phyloP scores from a whole-genome alignment of 1,284 basidiomycete genomes.

The Dichomitus squalens region DNA sequence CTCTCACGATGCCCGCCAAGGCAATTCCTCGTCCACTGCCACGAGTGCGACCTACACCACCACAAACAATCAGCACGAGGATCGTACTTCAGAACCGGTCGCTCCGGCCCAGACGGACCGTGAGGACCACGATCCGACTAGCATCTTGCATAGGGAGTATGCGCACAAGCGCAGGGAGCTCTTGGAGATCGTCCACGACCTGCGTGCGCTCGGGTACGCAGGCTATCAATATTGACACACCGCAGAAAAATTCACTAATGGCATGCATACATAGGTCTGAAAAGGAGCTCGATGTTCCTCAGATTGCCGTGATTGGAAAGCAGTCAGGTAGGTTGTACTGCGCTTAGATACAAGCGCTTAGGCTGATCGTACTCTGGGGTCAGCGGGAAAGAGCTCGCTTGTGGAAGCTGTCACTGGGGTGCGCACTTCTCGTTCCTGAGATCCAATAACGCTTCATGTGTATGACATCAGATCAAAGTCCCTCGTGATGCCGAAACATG shows the following conservation, averaged over 20 bases:
- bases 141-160: conserved; percentile 37
- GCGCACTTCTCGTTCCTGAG: conserved; percentile 21
- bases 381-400: conserved; percentile 44
- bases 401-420: conserved; percentile 62
- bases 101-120: not conserved
- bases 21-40: not conserved
- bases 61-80: no score
- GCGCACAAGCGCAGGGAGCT: conserved; percentile 46
- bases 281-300: conserved; percentile 21
- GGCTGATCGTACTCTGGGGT: not conserved
- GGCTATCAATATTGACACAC: not conserved
- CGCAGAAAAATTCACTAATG: no score
- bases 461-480: conserved; percentile 49
- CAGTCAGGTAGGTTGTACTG: conserved; percentile 34
- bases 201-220: conserved; percentile 47
- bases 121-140: not conserved
- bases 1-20: not conserved
- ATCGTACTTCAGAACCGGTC: no score
- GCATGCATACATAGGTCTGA: conserved; percentile 13
- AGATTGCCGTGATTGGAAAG: conserved; percentile 29
- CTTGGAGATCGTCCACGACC: conserved; percentile 46
- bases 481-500: conserved; percentile 62
- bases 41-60: no score
- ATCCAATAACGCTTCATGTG: not conserved
- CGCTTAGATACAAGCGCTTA: not conserved